phyloP scores from a whole-genome alignment of 495 filamentous ascomycete genomes.

The Amorphotheca resinae region DNA sequence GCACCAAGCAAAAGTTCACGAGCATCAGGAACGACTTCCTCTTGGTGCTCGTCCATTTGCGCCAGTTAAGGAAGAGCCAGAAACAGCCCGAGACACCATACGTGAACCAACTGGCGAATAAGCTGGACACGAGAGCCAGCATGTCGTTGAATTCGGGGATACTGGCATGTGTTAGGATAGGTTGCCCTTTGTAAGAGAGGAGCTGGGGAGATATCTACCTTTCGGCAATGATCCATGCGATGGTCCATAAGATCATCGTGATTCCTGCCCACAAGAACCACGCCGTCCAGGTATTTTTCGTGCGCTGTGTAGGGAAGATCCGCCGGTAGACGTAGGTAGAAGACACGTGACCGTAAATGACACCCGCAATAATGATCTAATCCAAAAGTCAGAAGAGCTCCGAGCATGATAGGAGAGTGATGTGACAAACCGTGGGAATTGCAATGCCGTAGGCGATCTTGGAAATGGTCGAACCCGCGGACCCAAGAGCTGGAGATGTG shows the following conservation, averaged over 20 bases:
- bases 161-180: conserved; percentile 46
- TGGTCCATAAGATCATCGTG: conserved; percentile 42
- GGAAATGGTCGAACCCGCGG: conserved; percentile 43
- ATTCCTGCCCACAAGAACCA: conserved; percentile 49
- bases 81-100: conserved; percentile 53
- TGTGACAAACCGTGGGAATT: conserved; percentile 32
- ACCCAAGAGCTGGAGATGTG: conserved; percentile 53
- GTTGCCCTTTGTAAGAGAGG: neutral
- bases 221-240: conserved; percentile 58
- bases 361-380: conserved; percentile 32
- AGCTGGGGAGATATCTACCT: neutral
- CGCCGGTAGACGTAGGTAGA: conserved; percentile 55
- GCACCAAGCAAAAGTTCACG: neutral
- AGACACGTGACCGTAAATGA: conserved; percentile 47
- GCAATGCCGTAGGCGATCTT: conserved; percentile 73
- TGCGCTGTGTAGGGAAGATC: conserved; percentile 37
- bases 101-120: conserved; percentile 52
- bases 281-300: conserved; percentile 30
- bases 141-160: conserved; percentile 63
- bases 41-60: conserved; percentile 20
- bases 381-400: neutral
- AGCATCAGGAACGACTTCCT: neutral
- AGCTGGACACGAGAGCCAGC: conserved; percentile 44
- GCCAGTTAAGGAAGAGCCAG: conserved; percentile 45
- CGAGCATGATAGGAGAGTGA: neutral